Evolutionary conservation across 345 rosid genomes (phyloP).

Genomic region (Brassica incana): DNA sequence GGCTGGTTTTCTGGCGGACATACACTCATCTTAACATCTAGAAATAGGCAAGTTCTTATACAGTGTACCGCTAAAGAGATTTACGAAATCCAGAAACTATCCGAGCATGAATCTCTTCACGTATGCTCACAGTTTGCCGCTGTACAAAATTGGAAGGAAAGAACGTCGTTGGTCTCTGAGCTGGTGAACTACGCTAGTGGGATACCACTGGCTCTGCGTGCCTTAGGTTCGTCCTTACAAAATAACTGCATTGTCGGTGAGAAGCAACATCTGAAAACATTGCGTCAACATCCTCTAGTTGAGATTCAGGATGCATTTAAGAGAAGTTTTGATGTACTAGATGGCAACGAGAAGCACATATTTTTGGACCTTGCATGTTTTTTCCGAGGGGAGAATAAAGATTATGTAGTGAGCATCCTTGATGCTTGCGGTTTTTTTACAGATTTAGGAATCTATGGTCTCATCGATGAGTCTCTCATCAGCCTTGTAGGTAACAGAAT

Average conservation of each 20-base stretch:
- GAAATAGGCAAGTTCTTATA: constrained; percentile 24
- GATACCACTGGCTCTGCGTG: constrained; percentile 40
- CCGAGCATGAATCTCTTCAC: neutral
- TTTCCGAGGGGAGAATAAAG: constrained; percentile 17
- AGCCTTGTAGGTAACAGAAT: neutral
- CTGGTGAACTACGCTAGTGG: constrained; percentile 33
- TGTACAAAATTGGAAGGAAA: neutral
- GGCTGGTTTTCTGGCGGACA: constrained; percentile 32
- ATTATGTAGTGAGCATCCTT: constrained; percentile 15
- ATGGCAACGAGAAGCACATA: constrained; percentile 18
- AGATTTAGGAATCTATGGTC: constrained; percentile 22
- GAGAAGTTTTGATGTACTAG: constrained; percentile 32
- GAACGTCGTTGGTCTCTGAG: neutral
- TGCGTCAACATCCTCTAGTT: constrained; percentile 10
- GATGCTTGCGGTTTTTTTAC: constrained; percentile 19
- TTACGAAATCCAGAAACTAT: constrained; percentile 13
- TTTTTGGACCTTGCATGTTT: constrained; percentile 49
- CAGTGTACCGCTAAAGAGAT: constrained; percentile 10
- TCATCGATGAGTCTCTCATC: constrained; percentile 40
- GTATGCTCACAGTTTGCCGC: constrained; percentile 8
- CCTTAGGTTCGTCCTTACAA: constrained; percentile 24
- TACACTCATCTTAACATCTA: constrained; percentile 33
- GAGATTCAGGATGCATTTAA: constrained; percentile 22
- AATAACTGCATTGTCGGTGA: neutral
- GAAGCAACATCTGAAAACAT: constrained; percentile 23